A percentile compares a stretch with the other conserved stretches of the same genome.
Evolutionary conservation across 345 rosid species (phyloP).

Genomic region (Bruguiera sexangula): DNA sequence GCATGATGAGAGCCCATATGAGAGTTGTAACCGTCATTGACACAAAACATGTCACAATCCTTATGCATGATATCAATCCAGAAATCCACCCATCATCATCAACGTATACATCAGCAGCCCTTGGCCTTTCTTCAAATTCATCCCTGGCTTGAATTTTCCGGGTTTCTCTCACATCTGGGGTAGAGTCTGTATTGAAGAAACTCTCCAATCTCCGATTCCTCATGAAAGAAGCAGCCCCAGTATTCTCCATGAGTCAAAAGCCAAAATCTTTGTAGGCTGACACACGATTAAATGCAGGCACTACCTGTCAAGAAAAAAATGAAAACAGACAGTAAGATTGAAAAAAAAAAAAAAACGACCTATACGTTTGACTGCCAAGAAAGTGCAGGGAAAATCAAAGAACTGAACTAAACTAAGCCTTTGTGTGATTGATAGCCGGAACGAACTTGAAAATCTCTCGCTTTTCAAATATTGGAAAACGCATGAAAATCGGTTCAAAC

Average conservation of each 20-base stretch:
- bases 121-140: conserved; percentile 10
- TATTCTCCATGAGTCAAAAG: conserved; percentile 26
- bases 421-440: background rate
- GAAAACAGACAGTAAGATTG: background rate
- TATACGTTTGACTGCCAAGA: background rate
- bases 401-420: background rate
- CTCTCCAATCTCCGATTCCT: conserved; percentile 48
- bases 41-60: conserved; percentile 44
- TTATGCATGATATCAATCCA: conserved; percentile 36
- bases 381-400: background rate
- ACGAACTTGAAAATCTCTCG: background rate
- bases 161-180: conserved; percentile 17
- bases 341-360: background rate
- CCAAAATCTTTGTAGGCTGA: background rate
- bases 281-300: background rate
- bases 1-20: conserved; percentile 46
- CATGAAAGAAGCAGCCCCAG: conserved; percentile 34
- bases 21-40: conserved; percentile 46
- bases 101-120: conserved; percentile 23
- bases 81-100: conserved; percentile 48
- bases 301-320: background rate
- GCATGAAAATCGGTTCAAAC: background rate
- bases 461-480: background rate
- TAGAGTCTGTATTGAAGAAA: conserved; percentile 27
- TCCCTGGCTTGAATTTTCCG: conserved; percentile 12